A percentile compares a stretch with the other conserved stretches of the same genome.
Conservation (phyloP, 108 stramenopile genomes). For the Fragilaria crotonensis region DNA sequence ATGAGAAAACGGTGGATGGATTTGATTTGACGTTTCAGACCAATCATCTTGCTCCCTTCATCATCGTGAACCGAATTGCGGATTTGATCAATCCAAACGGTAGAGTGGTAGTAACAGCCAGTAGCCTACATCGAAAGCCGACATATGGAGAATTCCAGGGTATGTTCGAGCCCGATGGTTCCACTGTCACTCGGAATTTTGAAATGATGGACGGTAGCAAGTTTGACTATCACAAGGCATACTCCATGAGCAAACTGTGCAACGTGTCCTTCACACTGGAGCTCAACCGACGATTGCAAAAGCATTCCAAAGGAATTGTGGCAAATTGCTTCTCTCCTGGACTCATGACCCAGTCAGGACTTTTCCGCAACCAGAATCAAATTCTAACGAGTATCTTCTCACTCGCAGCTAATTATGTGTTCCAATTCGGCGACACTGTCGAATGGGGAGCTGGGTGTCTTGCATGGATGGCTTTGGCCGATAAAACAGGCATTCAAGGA, state of each 20-base stretch:
- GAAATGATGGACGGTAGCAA: conserved; percentile 16
- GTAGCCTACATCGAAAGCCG: conserved; percentile 21
- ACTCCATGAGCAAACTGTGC: conserved; percentile 28
- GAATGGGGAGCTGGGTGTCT: conserved; percentile 18
- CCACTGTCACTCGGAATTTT: conserved; percentile 10
- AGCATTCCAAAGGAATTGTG: conserved; percentile 2
- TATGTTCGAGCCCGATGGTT: conserved; percentile 3
- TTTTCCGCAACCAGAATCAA: conserved; percentile 27
- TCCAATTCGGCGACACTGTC: conserved; percentile 10
- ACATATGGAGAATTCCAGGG: conserved; percentile 18
- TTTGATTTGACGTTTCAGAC: conserved; percentile 51
- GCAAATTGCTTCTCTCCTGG: conserved; percentile 34
- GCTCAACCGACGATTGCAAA: conserved; percentile 12
- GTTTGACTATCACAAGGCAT: conserved; percentile 24
- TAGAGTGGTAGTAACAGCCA: conserved; percentile 27
- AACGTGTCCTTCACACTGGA: conserved; percentile 25
- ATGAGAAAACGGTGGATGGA: conserved; percentile 34
- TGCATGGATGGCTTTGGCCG: conserved; percentile 26
- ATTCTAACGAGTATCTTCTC: conserved; percentile 6
- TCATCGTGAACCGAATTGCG: conserved; percentile 27
- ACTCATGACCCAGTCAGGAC: conserved; percentile 24
- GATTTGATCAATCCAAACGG: conserved; percentile 27
- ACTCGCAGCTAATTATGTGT: conserved; percentile 5
- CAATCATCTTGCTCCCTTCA: conserved; percentile 59
- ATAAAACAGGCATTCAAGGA: conserved; percentile 4